Conservation (phyloP, 2,329 filamentous ascomycete genomes). For the Mycosphaerella sp. region DNA sequence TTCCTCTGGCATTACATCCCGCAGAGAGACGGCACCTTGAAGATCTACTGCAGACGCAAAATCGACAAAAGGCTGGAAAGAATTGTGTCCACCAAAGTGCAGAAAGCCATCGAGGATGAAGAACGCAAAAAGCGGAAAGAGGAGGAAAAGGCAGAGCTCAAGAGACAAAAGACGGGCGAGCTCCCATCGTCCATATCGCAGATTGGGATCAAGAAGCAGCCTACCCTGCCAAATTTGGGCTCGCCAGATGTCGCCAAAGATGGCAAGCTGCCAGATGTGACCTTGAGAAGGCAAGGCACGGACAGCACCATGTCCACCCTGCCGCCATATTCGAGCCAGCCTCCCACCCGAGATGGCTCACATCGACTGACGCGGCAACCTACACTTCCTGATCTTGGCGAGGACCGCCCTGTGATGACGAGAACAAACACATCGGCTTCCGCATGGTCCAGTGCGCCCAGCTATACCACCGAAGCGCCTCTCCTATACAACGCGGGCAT, state of each 20-base stretch:
- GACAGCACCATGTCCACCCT: slow-evolving; percentile 36
- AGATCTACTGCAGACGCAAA: slow-evolving; percentile 84
- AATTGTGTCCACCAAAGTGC: slow-evolving; percentile 80
- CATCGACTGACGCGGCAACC: slow-evolving; percentile 33
- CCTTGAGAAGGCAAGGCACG: slow-evolving; percentile 34
- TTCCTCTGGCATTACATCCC: slow-evolving; percentile 94
- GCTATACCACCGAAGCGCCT: slow-evolving; percentile 59
- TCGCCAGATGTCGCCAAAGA: slow-evolving; percentile 50
- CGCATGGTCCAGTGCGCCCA: slow-evolving; percentile 44
- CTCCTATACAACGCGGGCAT: slow-evolving; percentile 54
- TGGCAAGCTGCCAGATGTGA: slow-evolving; percentile 37
- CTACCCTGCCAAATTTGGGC: slow-evolving; percentile 62
- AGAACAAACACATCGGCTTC: slow-evolving; percentile 52
- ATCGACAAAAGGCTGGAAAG: slow-evolving; percentile 77
- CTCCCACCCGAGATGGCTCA: slow-evolving; percentile 45
- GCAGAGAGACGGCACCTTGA: slow-evolving; percentile 68
- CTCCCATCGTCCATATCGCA: slow-evolving; percentile 14
- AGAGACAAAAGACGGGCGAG: slow-evolving; percentile 32
- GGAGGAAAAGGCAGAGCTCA: slow-evolving; percentile 50
- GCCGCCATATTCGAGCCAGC: slow-evolving; percentile 47
- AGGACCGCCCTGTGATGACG: slow-evolving; percentile 33
- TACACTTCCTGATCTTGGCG: slow-evolving; percentile 39
- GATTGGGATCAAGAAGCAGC: slow-evolving; percentile 40
- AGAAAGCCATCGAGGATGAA: slow-evolving; percentile 78
- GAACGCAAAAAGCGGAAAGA: slow-evolving; percentile 50